phyloP scores from a whole-genome alignment of 768 basidiomycete species.

The Crepidotus variabilis region DNA sequence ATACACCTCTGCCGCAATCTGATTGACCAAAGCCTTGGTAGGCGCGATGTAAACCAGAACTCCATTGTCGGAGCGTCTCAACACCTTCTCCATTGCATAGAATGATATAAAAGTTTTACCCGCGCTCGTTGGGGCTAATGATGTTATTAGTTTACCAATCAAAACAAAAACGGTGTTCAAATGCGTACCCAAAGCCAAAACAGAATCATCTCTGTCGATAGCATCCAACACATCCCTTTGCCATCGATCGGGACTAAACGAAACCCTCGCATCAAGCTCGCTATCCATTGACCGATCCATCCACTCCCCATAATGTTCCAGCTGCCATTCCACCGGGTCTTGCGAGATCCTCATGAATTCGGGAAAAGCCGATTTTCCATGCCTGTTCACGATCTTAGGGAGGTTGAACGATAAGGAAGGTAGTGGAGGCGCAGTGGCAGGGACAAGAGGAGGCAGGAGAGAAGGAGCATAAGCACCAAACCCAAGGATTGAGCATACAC shows the following conservation, averaged over 20 bases:
- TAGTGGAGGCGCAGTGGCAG: too few species aligned
- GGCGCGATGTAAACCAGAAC: constrained; percentile 73
- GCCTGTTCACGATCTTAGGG: too few species aligned
- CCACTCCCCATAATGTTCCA: constrained; percentile 64
- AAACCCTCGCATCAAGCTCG: constrained; percentile 49
- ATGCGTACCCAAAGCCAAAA: constrained; percentile 61
- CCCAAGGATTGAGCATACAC: too few species aligned
- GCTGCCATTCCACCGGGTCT: constrained; percentile 60
- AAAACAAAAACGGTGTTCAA: background rate
- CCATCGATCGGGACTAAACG: constrained; percentile 70
- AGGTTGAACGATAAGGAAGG: too few species aligned
- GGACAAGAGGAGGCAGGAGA: too few species aligned
- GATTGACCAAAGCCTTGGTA: constrained; percentile 69
- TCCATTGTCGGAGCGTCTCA: constrained; percentile 60
- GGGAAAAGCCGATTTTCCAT: too few species aligned
- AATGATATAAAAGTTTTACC: constrained; percentile 78
- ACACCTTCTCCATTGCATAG: constrained; percentile 71
- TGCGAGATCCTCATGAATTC: constrained; percentile 53
- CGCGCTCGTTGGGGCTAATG: constrained; percentile 62
- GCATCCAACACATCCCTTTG: constrained; percentile 63
- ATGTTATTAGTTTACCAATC: background rate
- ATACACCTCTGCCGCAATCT: constrained; percentile 73
- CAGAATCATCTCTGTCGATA: constrained; percentile 53
- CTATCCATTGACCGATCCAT: constrained; percentile 75
- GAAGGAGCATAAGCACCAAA: too few species aligned